Percentiles rank a stretch among this genome's conserved stretches.
phyloP scores from a whole-genome alignment of 2,329 filamentous ascomycete genomes.

The Verticillium nonalfalfae region DNA sequence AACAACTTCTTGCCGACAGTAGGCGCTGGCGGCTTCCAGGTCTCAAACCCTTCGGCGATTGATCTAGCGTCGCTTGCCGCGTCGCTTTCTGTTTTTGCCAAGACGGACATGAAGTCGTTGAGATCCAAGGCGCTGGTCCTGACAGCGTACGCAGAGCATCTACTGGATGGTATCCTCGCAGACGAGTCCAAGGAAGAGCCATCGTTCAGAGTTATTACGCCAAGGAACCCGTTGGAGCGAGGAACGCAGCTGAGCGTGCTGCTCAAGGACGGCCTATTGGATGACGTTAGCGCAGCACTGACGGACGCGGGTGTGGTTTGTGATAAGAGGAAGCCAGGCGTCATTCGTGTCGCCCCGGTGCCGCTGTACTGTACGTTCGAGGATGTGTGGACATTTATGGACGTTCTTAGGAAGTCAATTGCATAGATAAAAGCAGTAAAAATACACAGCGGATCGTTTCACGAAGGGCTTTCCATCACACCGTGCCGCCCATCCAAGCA shows the following conservation, averaged over 20 bases:
- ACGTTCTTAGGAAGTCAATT: conserved; percentile 26
- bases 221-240: conserved; percentile 57
- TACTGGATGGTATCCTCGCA: conserved; percentile 43
- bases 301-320: conserved; percentile 66
- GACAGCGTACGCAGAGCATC: conserved; percentile 69
- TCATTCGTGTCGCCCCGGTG: conserved; percentile 76
- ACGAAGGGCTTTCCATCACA: not conserved
- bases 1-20: conserved; percentile 64
- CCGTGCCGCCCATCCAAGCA: no score
- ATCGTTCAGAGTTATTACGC: conserved; percentile 62
- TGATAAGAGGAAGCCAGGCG: conserved; percentile 80
- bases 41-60: conserved; percentile 70
- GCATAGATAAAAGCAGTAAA: not conserved
- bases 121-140: conserved; percentile 65
- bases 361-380: conserved; percentile 77
- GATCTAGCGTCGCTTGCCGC: conserved; percentile 71
- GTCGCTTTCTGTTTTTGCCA: conserved; percentile 66
- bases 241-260: conserved; percentile 76
- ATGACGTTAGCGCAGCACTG: conserved; percentile 57
- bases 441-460: not conserved
- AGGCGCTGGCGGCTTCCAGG: conserved; percentile 67
- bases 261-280: conserved; percentile 61
- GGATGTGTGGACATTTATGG: conserved; percentile 55
- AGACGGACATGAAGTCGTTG: conserved; percentile 63
- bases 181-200: conserved; percentile 20